Base-by-base conservation (phyloP, 768 basidiomycete genomes). In the Hypholoma sublateritium region DNA sequence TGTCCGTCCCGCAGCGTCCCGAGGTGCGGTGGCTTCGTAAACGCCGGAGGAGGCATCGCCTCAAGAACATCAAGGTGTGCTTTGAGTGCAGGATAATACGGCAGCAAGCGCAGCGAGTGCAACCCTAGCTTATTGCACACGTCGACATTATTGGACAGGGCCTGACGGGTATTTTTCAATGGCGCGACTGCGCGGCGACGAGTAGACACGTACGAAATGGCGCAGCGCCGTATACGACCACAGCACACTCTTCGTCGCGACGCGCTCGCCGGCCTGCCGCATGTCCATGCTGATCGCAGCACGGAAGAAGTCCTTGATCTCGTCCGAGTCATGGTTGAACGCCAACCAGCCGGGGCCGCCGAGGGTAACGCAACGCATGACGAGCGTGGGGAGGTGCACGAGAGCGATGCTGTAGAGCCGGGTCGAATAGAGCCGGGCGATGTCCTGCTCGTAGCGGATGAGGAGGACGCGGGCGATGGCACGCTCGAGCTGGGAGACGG, bases 211-310 rank as follows among this genome's bases (percentile, higher is more conserved):
- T 71, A 89, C 88, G 66, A 90, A 90, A 71, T 90, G 85, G 55
- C 88, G 73, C 25, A 90, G 71, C 32, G 87, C 88, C 1, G 89
- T 90, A 69, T 90, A 90, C 1, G 86, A 86, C 88, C 88, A 90
- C 53, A 90, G 70, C 17, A 89, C 86, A 62, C 86, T 88, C 77
- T 89, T 90, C 7, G 88, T 89, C 7, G 89, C 89, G 17, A 89
- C 87, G 28, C 88, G 79, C 62, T 90, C 88, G 16, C 88, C 89
- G 0, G 87, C 85, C 69, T 91, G 86, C 25, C 89, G 79, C 70
- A 91, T 78, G 66, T 91, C 88, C 88, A 91, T 89, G 58, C 79
- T 80, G 59, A 91, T 82, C 46, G 80, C 81, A 0, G 83, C 77
- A 16, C 88, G 77, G 69, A 89, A 84, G 67, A 88, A 89, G 63